These are phyloP conservation scores for Peltaster fructicola DNA, from an alignment of 2,329 filamentous ascomycete genomes.

Conservation along the genomic window DNA sequence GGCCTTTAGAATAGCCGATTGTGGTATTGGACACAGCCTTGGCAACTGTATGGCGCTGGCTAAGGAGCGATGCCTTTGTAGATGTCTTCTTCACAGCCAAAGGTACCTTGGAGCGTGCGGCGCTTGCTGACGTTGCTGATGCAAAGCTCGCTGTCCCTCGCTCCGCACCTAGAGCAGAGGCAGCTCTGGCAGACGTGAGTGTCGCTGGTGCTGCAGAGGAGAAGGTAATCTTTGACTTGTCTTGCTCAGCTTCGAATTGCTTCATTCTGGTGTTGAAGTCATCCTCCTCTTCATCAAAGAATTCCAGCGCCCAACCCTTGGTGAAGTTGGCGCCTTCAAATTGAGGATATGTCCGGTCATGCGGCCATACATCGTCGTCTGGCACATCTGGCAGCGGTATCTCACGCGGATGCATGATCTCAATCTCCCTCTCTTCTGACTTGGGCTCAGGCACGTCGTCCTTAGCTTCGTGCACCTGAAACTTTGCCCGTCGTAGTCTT, in stretches of 20 bases:
- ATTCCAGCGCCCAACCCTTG: constrained; percentile 33
- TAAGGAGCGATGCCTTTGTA: constrained; percentile 19
- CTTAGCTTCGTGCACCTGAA: constrained; percentile 47
- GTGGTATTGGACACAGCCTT: constrained; percentile 60
- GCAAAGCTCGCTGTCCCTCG: constrained; percentile 21
- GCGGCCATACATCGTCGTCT: constrained; percentile 14
- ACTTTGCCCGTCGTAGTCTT: constrained; percentile 34
- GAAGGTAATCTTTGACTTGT: too few relatives aligned
- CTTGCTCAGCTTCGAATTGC: too few relatives aligned
- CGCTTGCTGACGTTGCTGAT: constrained; percentile 22
- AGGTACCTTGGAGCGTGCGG: constrained; percentile 22
- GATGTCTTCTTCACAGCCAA: constrained; percentile 9
- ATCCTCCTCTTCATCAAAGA: constrained; percentile 46
- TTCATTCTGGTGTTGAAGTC: constrained; percentile 15
- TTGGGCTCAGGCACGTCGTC: constrained; percentile 21
- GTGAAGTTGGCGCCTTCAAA: constrained; percentile 37
- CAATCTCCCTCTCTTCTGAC: constrained; percentile 54
- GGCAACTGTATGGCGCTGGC: constrained; percentile 41
- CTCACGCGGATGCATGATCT: constrained; percentile 70
- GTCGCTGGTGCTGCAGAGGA: constrained; percentile 31
- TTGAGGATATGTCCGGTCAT: constrained; percentile 12
- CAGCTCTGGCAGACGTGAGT: constrained; percentile 33
- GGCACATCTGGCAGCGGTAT: constrained; percentile 24
- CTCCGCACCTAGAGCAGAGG: constrained; percentile 23
- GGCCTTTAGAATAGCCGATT: constrained; percentile 68